Percentiles rank a stretch among this genome's conserved stretches.
These are phyloP conservation scores for Diaporthe humulicola DNA, from an alignment of 2,329 filamentous ascomycete species.

Conservation along the genomic window DNA sequence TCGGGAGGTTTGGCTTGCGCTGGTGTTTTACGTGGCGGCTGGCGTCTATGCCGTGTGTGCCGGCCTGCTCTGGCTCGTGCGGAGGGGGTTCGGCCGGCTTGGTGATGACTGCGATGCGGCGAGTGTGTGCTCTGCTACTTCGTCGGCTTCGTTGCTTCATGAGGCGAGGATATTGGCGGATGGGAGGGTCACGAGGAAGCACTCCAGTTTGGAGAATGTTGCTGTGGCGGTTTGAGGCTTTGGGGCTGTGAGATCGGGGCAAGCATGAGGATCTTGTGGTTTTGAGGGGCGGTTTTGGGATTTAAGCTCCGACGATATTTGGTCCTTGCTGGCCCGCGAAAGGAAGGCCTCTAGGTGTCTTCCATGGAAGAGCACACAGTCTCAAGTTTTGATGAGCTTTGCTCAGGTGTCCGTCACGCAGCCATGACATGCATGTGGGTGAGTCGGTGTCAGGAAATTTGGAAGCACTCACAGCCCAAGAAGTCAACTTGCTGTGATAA, in stretches of 20 bases:
- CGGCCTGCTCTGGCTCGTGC: constrained; percentile 16
- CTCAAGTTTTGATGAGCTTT: not conserved
- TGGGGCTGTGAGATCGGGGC: not conserved
- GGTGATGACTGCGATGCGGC: not conserved
- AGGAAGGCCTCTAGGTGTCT: not conserved
- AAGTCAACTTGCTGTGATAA: not conserved
- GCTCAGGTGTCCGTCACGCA: not conserved
- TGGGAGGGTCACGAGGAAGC: constrained; percentile 21
- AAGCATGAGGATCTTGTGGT: not conserved
- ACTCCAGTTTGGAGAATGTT: constrained; percentile 25
- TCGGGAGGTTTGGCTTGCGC: not conserved
- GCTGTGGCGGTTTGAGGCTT: not conserved
- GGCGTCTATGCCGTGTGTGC: constrained; percentile 19
- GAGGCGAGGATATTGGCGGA: constrained; percentile 30
- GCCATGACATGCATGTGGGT: not conserved
- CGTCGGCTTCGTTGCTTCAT: not conserved
- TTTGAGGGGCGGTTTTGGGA: constrained; percentile 42
- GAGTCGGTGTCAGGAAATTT: not conserved
- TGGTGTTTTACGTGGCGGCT: constrained; percentile 33
- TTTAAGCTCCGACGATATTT: not conserved
- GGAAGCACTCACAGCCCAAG: not conserved
- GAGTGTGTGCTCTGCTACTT: constrained; percentile 5
- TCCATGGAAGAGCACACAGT: no score
- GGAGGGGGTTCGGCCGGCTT: not conserved
- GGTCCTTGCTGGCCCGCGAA: not conserved